A percentile compares a stretch with the other conserved stretches of the same genome.
Conservation (phyloP, 2,329 filamentous ascomycete genomes). For the Helicocarpus griseus region DNA sequence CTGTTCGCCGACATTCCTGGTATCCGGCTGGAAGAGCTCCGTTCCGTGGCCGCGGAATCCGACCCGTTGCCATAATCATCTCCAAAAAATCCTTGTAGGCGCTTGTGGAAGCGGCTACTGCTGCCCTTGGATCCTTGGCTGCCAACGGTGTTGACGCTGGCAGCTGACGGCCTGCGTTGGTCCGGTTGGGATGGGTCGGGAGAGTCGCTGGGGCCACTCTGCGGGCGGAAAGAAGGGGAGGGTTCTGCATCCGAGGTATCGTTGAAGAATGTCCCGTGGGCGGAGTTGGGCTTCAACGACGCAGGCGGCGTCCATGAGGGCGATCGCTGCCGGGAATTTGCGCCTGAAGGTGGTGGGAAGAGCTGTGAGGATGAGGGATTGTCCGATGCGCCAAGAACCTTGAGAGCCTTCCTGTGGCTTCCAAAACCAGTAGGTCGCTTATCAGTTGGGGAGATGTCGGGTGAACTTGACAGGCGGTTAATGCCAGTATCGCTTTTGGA, state of each 20-base stretch:
- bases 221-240: slow-evolving; percentile 54
- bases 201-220: slow-evolving; percentile 48
- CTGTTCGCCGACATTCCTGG: slow-evolving; percentile 21
- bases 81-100: slow-evolving; percentile 84
- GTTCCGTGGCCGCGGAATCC: slow-evolving; percentile 23
- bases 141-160: slow-evolving; percentile 77
- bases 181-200: slow-evolving; percentile 51
- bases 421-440: slow-evolving; percentile 16
- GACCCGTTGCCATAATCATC: slow-evolving; percentile 65
- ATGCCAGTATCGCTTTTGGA: not conserved
- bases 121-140: slow-evolving; percentile 72
- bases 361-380: slow-evolving; percentile 4
- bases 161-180: slow-evolving; percentile 76
- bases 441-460: slow-evolving; percentile 2
- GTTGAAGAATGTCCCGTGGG: slow-evolving; percentile 28
- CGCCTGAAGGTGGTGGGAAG: not conserved
- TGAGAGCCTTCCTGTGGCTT: slow-evolving; percentile 27
- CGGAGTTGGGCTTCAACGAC: slow-evolving; percentile 19
- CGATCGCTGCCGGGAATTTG: not conserved
- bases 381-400: slow-evolving; percentile 22
- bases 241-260: slow-evolving; percentile 31
- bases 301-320: slow-evolving; percentile 3
- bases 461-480: not conserved
- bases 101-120: slow-evolving; percentile 62
- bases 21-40: slow-evolving; percentile 35